A percentile compares a stretch with the other conserved stretches of the same genome.
Evolutionary conservation across 2,329 filamentous ascomycete genomes (phyloP).

Genomic region (Epichloe sibirici): DNA sequence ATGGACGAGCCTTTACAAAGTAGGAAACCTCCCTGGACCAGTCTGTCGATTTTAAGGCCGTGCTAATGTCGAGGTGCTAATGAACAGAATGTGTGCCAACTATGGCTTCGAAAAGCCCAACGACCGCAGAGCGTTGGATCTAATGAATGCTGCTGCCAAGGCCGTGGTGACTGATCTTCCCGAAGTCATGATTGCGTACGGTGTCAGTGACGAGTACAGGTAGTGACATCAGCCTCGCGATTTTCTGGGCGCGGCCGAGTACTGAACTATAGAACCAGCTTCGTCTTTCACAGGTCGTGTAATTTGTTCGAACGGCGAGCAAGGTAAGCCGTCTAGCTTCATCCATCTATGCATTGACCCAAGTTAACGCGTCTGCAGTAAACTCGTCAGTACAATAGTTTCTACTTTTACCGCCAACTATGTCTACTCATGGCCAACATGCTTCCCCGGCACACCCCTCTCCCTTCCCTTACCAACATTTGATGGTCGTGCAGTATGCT

Average conservation of each 20-base stretch:
- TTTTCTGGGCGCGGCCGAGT: not conserved
- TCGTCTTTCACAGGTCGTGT: constrained; percentile 76
- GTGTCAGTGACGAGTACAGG: constrained; percentile 90
- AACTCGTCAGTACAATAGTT: constrained; percentile 80
- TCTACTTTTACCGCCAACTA: constrained; percentile 93
- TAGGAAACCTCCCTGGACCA: constrained; percentile 23
- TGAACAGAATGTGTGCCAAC: constrained; percentile 59
- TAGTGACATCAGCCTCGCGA: constrained; percentile 19
- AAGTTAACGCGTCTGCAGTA: constrained; percentile 37
- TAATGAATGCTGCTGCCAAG: constrained; percentile 91
- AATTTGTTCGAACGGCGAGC: constrained; percentile 74
- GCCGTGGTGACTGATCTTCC: constrained; percentile 73
- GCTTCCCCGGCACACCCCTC: constrained; percentile 61
- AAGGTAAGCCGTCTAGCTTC: constrained; percentile 39
- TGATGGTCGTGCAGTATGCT: constrained; percentile 82
- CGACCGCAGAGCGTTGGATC: constrained; percentile 70
- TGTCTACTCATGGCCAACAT: constrained; percentile 63
- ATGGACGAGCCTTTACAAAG: constrained; percentile 94
- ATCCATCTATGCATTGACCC: not conserved
- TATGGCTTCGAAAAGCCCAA: constrained; percentile 89
- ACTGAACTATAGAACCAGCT: constrained; percentile 38
- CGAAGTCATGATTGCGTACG: constrained; percentile 80
- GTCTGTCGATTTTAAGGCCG: not conserved
- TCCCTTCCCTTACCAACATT: constrained; percentile 74
- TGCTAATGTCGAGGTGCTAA: constrained; percentile 5